Percentiles rank a stretch among this genome's conserved stretches.
Conservation (phyloP, 129 eudicot genomes). For the Centella asiatica region DNA sequence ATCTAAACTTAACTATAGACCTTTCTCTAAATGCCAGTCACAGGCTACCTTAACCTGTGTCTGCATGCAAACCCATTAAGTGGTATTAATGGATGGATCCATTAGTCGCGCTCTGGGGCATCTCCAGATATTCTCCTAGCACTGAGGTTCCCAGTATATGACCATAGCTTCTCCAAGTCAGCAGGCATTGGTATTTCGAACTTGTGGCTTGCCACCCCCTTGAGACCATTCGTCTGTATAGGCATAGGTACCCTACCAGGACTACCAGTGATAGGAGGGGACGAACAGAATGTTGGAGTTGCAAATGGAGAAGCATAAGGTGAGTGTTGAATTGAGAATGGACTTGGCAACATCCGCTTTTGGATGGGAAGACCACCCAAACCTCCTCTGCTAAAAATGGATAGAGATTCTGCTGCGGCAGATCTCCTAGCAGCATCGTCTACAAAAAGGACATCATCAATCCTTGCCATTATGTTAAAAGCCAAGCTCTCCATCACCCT, state of each 20-base stretch:
- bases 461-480: slow-evolving; percentile 91
- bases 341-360: slow-evolving; percentile 76
- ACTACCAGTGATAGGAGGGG: slow-evolving; percentile 45
- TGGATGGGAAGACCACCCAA: slow-evolving; percentile 65
- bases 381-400: slow-evolving; percentile 65
- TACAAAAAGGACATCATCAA: slow-evolving; percentile 73
- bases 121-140: slow-evolving; percentile 45
- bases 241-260: slow-evolving; percentile 39
- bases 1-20: background rate
- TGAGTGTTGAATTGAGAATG: slow-evolving; percentile 69
- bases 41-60: slow-evolving; percentile 3
- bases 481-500: slow-evolving; percentile 97
- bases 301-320: slow-evolving; percentile 88
- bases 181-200: slow-evolving; percentile 31
- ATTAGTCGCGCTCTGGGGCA: slow-evolving; percentile 75
- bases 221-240: slow-evolving; percentile 17
- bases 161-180: slow-evolving; percentile 70
- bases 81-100: background rate
- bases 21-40: background rate
- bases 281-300: slow-evolving; percentile 62
- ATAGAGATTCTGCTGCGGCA: slow-evolving; percentile 46
- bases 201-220: slow-evolving; percentile 25
- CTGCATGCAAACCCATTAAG: background rate
- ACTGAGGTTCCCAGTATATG: slow-evolving; percentile 50
- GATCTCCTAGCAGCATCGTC: slow-evolving; percentile 58